These are phyloP conservation scores for Zelopaecilomyces penicillatus DNA, from an alignment of 2,329 filamentous ascomycete genomes.

Conservation along the genomic window DNA sequence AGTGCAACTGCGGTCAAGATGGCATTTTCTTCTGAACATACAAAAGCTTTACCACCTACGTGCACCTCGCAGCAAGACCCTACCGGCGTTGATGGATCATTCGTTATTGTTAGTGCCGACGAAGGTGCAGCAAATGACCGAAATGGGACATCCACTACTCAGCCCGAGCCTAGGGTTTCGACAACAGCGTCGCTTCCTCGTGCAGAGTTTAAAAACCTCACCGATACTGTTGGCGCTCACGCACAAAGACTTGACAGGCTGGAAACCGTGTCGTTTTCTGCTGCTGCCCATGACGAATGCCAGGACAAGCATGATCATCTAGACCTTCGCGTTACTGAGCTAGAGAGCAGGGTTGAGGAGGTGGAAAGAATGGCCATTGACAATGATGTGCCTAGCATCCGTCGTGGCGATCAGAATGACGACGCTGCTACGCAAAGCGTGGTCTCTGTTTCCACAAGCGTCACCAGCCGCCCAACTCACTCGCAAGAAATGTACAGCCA, in stretches of 20 bases:
- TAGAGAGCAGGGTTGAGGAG: conserved; percentile 57
- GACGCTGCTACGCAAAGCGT: conserved; percentile 39
- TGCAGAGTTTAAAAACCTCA: conserved; percentile 36
- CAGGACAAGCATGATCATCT: conserved; percentile 58
- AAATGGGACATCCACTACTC: conserved; percentile 17
- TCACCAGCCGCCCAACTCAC: conserved; percentile 29
- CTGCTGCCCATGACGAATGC: conserved; percentile 59
- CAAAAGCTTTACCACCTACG: conserved; percentile 21
- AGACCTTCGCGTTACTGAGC: conserved; percentile 59
- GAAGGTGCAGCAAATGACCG: conserved; percentile 7
- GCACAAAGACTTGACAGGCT: conserved; percentile 58
- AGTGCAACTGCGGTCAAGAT: conserved; percentile 20
- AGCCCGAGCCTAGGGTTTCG: conserved; percentile 18
- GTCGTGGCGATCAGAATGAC: conserved; percentile 27
- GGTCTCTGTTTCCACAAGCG: conserved; percentile 37
- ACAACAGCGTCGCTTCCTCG: conserved; percentile 18
- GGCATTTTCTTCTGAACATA: conserved; percentile 11
- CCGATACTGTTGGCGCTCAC: conserved; percentile 49
- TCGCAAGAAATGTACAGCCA: conserved; percentile 41
- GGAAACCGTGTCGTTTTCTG: conserved; percentile 62
- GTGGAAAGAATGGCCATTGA: conserved; percentile 47
- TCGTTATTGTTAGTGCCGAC: conserved; percentile 16
- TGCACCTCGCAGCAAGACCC: conserved; percentile 10
- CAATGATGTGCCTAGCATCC: conserved; percentile 32
- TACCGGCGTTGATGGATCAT: conserved; percentile 15